phyloP scores from a whole-genome alignment of 1,139 yeast species.

The Candida sanyaensis region DNA sequence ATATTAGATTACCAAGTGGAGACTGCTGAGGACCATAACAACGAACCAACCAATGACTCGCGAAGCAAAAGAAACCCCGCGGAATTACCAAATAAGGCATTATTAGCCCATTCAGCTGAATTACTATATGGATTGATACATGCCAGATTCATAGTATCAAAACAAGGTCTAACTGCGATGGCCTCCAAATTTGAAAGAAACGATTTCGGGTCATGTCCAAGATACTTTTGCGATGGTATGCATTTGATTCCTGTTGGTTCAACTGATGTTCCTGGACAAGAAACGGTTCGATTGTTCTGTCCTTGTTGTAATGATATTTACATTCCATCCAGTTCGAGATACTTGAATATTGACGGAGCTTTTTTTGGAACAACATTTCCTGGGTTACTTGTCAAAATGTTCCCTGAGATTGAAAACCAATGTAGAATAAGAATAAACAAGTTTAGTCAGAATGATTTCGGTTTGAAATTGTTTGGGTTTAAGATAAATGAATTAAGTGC shows the following conservation, averaged over 20 bases:
- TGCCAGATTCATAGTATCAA: slow-evolving; percentile 85
- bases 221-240: slow-evolving; percentile 90
- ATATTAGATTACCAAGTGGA: slow-evolving; percentile 80
- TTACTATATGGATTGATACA: slow-evolving; percentile 90
- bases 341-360: slow-evolving; percentile 90
- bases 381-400: slow-evolving; percentile 86
- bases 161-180: slow-evolving; percentile 91
- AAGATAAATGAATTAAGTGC: slow-evolving; percentile 71
- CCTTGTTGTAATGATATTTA: slow-evolving; percentile 94
- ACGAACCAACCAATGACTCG: slow-evolving; percentile 12
- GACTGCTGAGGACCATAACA: slow-evolving; percentile 54
- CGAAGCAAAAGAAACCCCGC: slow-evolving; percentile 17
- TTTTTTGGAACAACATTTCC: slow-evolving; percentile 96
- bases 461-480: slow-evolving; percentile 86
- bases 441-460: slow-evolving; percentile 56
- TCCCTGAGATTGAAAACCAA: slow-evolving; percentile 71
- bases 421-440: slow-evolving; percentile 52
- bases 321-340: slow-evolving; percentile 82
- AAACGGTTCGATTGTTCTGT: slow-evolving; percentile 88
- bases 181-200: slow-evolving; percentile 91
- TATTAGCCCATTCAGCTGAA: slow-evolving; percentile 89
- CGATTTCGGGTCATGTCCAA: slow-evolving; percentile 90
- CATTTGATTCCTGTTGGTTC: slow-evolving; percentile 91
- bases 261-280: slow-evolving; percentile 87
- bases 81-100: slow-evolving; percentile 67